Conservation (phyloP, 2,329 filamentous ascomycete genomes). For the Didymella lethalis region DNA sequence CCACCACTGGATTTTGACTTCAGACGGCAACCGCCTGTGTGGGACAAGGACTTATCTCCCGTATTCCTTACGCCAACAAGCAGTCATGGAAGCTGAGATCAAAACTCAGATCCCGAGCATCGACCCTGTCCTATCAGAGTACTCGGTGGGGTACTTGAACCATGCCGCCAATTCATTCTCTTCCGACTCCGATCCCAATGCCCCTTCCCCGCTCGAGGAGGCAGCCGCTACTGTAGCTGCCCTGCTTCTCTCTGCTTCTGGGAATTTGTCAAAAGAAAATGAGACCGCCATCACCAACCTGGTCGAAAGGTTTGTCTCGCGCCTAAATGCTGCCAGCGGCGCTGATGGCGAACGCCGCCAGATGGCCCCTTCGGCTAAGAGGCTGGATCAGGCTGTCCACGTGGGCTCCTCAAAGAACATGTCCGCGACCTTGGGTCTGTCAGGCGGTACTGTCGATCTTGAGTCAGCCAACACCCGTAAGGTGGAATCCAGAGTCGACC, state of each 20-base stretch:
- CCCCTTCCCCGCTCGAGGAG: slow-evolving; percentile 79
- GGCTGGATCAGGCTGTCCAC: slow-evolving; percentile 93
- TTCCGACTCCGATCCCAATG: slow-evolving; percentile 73
- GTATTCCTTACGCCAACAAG: slow-evolving; percentile 26
- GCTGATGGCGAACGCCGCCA: slow-evolving; percentile 70
- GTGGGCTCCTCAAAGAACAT: slow-evolving; percentile 94
- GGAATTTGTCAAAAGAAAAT: slow-evolving; percentile 74
- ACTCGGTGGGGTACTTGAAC: slow-evolving; percentile 91
- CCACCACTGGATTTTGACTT: slow-evolving; percentile 27
- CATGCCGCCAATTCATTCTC: slow-evolving; percentile 88
- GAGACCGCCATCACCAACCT: slow-evolving; percentile 81
- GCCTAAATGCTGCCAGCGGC: slow-evolving; percentile 77
- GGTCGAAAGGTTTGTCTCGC: slow-evolving; percentile 88
- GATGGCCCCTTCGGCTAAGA: slow-evolving; percentile 78
- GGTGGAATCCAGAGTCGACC: slow-evolving; percentile 96
- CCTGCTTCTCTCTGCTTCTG: slow-evolving; percentile 91
- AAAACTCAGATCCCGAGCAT: slow-evolving; percentile 84
- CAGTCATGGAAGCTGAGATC: slow-evolving; percentile 84
- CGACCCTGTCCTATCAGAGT: slow-evolving; percentile 88
- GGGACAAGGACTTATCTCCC: slow-evolving; percentile 29
- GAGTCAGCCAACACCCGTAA: slow-evolving; percentile 93
- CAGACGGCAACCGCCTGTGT: slow-evolving; percentile 25
- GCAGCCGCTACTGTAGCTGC: slow-evolving; percentile 86
- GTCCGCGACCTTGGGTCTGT: slow-evolving; percentile 90
- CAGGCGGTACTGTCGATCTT: slow-evolving; percentile 84